Evolutionary conservation across 2,329 filamentous ascomycete species (phyloP).

Genomic region (Mycosphaerelloides madeirae): DNA sequence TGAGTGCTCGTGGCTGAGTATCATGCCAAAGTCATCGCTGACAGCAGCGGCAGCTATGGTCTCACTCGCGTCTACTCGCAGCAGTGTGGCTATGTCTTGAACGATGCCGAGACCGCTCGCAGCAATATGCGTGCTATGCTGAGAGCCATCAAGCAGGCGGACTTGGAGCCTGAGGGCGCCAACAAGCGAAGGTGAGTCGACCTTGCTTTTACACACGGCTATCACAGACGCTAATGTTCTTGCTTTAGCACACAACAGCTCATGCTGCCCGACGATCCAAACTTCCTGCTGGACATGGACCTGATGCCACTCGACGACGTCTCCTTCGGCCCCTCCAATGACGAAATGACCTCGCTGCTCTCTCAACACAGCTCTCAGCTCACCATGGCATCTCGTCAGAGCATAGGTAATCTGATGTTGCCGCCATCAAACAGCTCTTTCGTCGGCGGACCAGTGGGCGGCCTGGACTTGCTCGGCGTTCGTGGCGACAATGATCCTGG

Average conservation of each 20-base stretch:
- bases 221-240: constrained; percentile 1
- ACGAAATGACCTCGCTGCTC: constrained; percentile 34
- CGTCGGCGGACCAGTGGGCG: constrained; percentile 36
- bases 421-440: constrained; percentile 37
- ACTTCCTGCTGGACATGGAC: constrained; percentile 64
- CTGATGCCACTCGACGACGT: constrained; percentile 54
- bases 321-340: constrained; percentile 43
- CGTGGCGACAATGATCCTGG: constrained; percentile 41
- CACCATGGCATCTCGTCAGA: constrained; percentile 20
- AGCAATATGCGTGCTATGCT: constrained; percentile 67
- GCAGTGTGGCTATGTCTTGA: constrained; percentile 80
- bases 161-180: constrained; percentile 65
- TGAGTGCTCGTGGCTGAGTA: constrained; percentile 34
- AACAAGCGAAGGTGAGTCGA: constrained; percentile 60
- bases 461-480: constrained; percentile 37
- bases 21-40: constrained; percentile 5
- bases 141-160: constrained; percentile 52
- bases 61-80: constrained; percentile 80
- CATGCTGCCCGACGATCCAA: constrained; percentile 73
- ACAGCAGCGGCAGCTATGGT: constrained; percentile 54
- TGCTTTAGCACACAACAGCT: constrained; percentile 66
- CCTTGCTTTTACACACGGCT: neutral
- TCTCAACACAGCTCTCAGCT: constrained; percentile 34
- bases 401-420: constrained; percentile 44
- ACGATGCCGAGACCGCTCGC: constrained; percentile 71